Conservation (phyloP, 495 filamentous ascomycete genomes). For the Letharia columbiana region DNA sequence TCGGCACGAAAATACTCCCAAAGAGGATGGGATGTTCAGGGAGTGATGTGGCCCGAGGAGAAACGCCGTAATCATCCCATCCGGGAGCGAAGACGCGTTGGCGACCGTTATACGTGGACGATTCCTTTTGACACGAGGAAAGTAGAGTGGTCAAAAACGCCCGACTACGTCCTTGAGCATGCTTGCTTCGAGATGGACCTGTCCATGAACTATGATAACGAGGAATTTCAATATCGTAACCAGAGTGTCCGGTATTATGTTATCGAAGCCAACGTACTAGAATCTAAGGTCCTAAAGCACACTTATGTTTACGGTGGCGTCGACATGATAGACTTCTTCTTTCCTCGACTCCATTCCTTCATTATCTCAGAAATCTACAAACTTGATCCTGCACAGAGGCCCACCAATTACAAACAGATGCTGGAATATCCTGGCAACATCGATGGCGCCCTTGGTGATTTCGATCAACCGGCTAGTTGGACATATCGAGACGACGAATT, state of each 20-base stretch:
- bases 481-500: slow-evolving; percentile 4
- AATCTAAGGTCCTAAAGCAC: neutral
- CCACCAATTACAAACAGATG: neutral
- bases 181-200: neutral
- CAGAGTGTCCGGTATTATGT: neutral
- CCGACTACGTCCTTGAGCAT: slow-evolving; percentile 12
- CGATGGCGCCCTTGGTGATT: neutral
- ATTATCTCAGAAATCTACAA: neutral
- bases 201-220: neutral
- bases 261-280: rapidly evolving
- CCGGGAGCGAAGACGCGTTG: neutral
- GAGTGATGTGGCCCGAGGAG: slow-evolving; percentile 7
- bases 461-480: neutral
- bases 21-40: slow-evolving; percentile 1
- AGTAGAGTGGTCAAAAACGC: slow-evolving; percentile 5
- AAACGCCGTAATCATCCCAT: neutral
- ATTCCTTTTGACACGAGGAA: slow-evolving; percentile 9
- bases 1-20: neutral
- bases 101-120: slow-evolving; percentile 12
- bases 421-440: neutral
- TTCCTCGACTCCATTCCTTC: neutral
- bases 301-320: neutral
- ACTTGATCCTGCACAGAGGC: neutral
- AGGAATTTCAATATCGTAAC: rapidly evolving
- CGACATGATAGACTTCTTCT: neutral